phyloP scores from a whole-genome alignment of 2,329 filamentous ascomycete species.

The Sporothrix schenckii region DNA sequence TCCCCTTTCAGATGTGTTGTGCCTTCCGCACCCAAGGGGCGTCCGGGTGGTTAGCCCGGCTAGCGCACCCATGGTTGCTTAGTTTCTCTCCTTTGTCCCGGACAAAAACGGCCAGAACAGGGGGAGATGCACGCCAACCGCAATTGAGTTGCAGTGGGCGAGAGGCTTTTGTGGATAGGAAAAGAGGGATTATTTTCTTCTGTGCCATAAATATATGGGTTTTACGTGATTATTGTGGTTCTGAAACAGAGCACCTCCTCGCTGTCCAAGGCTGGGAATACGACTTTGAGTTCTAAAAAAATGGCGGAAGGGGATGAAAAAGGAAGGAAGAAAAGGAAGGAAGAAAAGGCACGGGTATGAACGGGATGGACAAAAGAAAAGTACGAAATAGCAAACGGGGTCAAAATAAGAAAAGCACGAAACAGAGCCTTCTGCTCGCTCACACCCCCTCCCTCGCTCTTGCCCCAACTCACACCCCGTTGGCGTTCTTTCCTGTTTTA shows the following conservation, averaged over 20 bases:
- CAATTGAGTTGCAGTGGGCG: conserved; percentile 1
- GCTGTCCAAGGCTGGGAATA: conserved; percentile 3
- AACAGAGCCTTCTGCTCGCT: not conserved
- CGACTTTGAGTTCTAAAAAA: not conserved
- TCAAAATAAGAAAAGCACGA: not conserved
- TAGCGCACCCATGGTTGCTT: conserved; percentile 27
- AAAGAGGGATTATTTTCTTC: conserved; percentile 16
- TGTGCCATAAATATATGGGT: not conserved
- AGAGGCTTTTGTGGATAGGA: not conserved
- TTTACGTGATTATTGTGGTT: not conserved
- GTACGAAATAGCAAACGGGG: not conserved
- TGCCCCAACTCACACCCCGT: conserved; percentile 10
- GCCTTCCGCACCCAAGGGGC: not conserved
- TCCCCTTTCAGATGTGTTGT: conserved; percentile 1
- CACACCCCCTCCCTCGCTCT: conserved; percentile 7
- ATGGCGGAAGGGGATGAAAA: not conserved
- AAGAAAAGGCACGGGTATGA: not conserved
- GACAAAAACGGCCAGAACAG: conserved; percentile 2
- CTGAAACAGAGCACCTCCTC: conserved; percentile 20
- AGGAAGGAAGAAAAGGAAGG: not conserved
- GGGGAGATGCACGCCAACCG: not conserved
- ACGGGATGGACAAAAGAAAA: not conserved
- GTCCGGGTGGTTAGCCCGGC: conserved; percentile 14
- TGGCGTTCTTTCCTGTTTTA: conserved; percentile 12
- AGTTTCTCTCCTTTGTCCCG: conserved; percentile 27